Evolutionary conservation across 805 yeast species (phyloP), one percentile per base, ranked within the genome.

Genomic region (Allodekkera sacchari): DNA sequence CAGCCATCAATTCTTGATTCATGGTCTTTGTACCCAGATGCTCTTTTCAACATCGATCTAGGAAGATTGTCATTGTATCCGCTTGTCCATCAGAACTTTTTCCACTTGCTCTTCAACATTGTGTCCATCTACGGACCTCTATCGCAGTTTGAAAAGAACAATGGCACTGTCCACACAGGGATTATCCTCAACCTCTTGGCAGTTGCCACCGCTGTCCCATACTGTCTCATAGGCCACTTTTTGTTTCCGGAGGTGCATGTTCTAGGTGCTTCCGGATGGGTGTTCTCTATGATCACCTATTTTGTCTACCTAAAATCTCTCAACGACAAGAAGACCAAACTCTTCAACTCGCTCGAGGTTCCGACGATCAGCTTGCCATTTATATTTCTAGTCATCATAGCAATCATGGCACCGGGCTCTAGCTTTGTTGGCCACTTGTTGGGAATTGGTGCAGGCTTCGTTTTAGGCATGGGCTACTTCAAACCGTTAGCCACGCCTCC

Each of bases 81-180:
- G 2, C 55, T 84, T 45, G 74, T 74, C 18, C 95, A 85, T 53
- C 45, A 61, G n/a, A 66, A 70, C 15, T 40, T 72, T 15, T 38
- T 76, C 31, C 94, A 84, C 50, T 58, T 85, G 50, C 28, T 69
- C 4, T 55, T 80, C 44, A 84, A 83, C 45, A 35, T 72, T 7
- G 37, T 73, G 23, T 68, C 79, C 1, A 49, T 85, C 27, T 61
- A 69, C 36, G 68, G 79, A 1, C 74, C 82, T 14, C 52, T 84
- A 45, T 61, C 77, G 9, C 62, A 64, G 31, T 85, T 77, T 53
- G 96, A 85, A 61, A 59, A 66, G 34, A 51, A 57, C 15, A 79
- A 83, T 47, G 96, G 96, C 5, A 84, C 96, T 0, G 80, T 85
- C 3, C 74, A 83, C 53, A 81, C 95, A 4, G 95, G 94, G 4